Evolutionary conservation across 169 alveolate species (phyloP).

Genomic region (Plasmodium reichenowi): DNA sequence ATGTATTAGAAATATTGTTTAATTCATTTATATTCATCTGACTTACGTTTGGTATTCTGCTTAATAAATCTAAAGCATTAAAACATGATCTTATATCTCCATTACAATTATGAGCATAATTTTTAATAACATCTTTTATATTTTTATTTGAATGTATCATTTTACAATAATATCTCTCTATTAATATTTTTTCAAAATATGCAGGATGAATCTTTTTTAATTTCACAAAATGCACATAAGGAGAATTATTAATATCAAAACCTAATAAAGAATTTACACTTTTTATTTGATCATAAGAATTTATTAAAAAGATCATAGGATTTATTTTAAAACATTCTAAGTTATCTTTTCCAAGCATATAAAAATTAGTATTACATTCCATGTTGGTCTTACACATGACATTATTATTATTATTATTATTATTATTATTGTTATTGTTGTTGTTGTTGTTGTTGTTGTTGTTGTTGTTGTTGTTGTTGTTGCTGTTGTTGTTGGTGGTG

Average conservation of each 20-base stretch:
- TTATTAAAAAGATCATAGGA: constrained; percentile 63
- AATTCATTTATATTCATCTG: constrained; percentile 48
- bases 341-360: neutral
- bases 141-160: constrained; percentile 44
- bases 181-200: constrained; percentile 47
- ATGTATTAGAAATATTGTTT: constrained; percentile 24
- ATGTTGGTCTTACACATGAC: no score
- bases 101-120: constrained; percentile 44
- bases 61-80: constrained; percentile 69
- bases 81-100: constrained; percentile 76
- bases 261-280: constrained; percentile 69
- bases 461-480: no score
- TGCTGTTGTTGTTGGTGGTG: no score
- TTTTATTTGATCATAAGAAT: constrained; percentile 72
- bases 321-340: constrained; percentile 43
- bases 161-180: constrained; percentile 56
- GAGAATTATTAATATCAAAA: constrained; percentile 61
- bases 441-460: no score
- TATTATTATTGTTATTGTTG: no score
- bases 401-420: no score
- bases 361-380: no score
- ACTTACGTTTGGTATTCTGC: constrained; percentile 36
- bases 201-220: constrained; percentile 63
- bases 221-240: constrained; percentile 65
- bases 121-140: constrained; percentile 55